These are phyloP conservation scores for Sonneratia caseolaris DNA, from an alignment of 345 rosid genomes.

Conservation along the genomic window DNA sequence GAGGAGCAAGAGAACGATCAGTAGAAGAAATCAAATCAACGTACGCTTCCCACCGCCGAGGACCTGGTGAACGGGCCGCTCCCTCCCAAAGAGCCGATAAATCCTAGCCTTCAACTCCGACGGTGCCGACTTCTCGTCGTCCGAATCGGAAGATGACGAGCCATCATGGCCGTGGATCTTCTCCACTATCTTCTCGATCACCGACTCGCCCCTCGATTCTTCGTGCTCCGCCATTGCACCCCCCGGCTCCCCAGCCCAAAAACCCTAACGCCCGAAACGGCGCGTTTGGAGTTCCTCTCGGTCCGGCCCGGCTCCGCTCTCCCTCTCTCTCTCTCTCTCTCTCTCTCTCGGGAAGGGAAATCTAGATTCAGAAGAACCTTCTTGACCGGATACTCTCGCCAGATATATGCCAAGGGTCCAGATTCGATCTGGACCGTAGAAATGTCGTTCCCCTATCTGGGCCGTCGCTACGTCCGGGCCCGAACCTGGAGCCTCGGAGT, in stretches of 20 bases:
- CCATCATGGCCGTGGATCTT: constrained; percentile 13
- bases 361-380: neutral
- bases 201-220: constrained; percentile 12
- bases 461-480: constrained; percentile 8
- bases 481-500: constrained; percentile 1
- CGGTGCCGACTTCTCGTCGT: constrained; percentile 10
- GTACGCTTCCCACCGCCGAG: constrained; percentile 46
- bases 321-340: neutral
- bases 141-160: constrained; percentile 16
- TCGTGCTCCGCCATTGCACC: constrained; percentile 20
- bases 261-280: constrained; percentile 12
- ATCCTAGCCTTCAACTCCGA: constrained; percentile 19
- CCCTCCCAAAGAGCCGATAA: constrained; percentile 35
- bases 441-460: neutral
- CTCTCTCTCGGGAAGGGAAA: too few relatives aligned
- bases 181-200: constrained; percentile 16
- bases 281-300: neutral
- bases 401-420: neutral
- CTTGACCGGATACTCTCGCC: neutral
- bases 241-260: neutral
- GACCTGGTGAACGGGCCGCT: constrained; percentile 42
- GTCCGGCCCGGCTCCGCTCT: too few relatives aligned
- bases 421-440: constrained; percentile 4
- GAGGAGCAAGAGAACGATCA: neutral
- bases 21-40: neutral